Evolutionary conservation across 2,329 filamentous ascomycete genomes (phyloP).

Genomic region (Epichloe festucae): DNA sequence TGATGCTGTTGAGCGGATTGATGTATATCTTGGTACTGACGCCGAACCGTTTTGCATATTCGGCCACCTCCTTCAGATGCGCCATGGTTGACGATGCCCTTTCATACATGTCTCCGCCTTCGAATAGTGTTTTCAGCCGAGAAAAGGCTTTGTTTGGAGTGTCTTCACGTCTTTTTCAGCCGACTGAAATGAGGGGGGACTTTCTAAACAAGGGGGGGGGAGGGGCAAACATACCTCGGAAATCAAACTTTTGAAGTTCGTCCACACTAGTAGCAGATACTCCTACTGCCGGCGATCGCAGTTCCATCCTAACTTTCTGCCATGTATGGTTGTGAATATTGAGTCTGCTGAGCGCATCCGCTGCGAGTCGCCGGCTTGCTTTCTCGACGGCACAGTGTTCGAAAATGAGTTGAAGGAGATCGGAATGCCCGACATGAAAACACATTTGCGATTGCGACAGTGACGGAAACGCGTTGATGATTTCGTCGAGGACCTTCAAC

Average conservation of each 20-base stretch:
- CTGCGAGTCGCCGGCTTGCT: conserved; percentile 55
- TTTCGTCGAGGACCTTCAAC: conserved; percentile 88
- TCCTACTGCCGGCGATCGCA: conserved; percentile 69
- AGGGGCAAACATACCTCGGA: conserved; percentile 45
- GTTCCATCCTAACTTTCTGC: conserved; percentile 68
- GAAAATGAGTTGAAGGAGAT: conserved; percentile 77
- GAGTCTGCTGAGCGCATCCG: conserved; percentile 74
- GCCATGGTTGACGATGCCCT: conserved; percentile 64
- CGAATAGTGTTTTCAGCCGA: conserved; percentile 45
- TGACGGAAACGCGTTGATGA: conserved; percentile 67
- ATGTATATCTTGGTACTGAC: conserved; percentile 71
- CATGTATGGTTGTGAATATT: conserved; percentile 73
- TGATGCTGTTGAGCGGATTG: conserved; percentile 73
- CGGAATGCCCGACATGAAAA: conserved; percentile 81
- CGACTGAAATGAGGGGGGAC: background rate
- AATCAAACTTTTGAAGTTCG: conserved; percentile 83
- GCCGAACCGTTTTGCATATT: conserved; percentile 63
- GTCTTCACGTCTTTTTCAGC: conserved; percentile 24
- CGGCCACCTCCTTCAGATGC: conserved; percentile 66
- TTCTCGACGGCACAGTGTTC: conserved; percentile 72
- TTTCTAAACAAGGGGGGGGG: background rate
- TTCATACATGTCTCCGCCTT: conserved; percentile 54
- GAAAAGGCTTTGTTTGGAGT: conserved; percentile 43
- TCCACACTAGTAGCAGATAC: conserved; percentile 83
- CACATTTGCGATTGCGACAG: conserved; percentile 63